Conservation (phyloP, 805 yeast genomes). For the Millerago galiae region DNA sequence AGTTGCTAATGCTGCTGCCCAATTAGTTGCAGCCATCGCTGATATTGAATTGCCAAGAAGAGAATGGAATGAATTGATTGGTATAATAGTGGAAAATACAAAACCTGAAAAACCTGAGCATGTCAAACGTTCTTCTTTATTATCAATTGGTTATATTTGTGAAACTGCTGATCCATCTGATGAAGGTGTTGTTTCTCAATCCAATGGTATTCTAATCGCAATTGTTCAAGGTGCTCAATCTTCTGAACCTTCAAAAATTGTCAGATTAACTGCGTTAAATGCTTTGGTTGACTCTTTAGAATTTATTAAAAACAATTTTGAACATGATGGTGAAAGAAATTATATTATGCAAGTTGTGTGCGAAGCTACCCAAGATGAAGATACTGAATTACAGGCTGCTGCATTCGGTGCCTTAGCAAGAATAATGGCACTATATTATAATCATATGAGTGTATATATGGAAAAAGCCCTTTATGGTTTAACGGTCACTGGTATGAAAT, state of each 20-base stretch:
- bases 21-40: slow-evolving; percentile 95
- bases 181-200: slow-evolving; percentile 71
- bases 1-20: slow-evolving; percentile 87
- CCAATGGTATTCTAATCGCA: slow-evolving; percentile 89
- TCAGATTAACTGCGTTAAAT: slow-evolving; percentile 84
- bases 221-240: slow-evolving; percentile 94
- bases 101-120: slow-evolving; percentile 68
- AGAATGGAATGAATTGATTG: slow-evolving; percentile 86
- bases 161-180: slow-evolving; percentile 80
- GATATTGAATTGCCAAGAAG: slow-evolving; percentile 83
- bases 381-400: slow-evolving; percentile 78
- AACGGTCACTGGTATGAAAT: slow-evolving; percentile 88
- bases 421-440: slow-evolving; percentile 84
- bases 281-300: slow-evolving; percentile 89
- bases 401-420: slow-evolving; percentile 94
- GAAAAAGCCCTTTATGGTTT: slow-evolving; percentile 90
- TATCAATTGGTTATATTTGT: slow-evolving; percentile 93
- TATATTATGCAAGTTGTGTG: slow-evolving; percentile 98
- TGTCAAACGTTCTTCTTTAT: slow-evolving; percentile 79
- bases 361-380: slow-evolving; percentile 93
- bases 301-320: slow-evolving; percentile 84
- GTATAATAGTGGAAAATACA: slow-evolving; percentile 80
- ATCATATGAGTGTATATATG: slow-evolving; percentile 91
- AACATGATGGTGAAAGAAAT: slow-evolving; percentile 90
- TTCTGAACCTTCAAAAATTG: slow-evolving; percentile 65